Conservation (phyloP, 495 filamentous ascomycete genomes). For the Annulohypoxylon nitens region DNA sequence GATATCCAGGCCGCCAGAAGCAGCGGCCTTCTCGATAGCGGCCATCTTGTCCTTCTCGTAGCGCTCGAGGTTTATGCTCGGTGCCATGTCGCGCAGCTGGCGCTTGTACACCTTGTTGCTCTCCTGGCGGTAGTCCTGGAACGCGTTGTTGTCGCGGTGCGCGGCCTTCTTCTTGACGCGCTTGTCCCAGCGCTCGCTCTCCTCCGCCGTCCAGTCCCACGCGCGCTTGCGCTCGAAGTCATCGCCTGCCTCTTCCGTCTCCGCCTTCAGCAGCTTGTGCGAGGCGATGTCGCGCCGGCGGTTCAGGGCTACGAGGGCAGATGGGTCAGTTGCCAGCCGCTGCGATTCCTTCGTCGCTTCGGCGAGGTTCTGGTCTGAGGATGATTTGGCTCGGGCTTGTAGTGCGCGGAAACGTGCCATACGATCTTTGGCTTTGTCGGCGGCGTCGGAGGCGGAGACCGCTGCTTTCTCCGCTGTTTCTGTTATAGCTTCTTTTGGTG, state of each 20-base stretch:
- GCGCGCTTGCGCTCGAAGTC: conserved; percentile 98
- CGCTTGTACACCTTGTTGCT: conserved; percentile 93
- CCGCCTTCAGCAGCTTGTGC: conserved; percentile 93
- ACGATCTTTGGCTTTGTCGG: conserved; percentile 67
- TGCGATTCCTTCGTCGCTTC: conserved; percentile 87
- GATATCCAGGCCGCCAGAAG: conserved; percentile 84
- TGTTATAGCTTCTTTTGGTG: conserved; percentile 9
- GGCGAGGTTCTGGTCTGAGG: conserved; percentile 81
- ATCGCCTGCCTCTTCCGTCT: conserved; percentile 83
- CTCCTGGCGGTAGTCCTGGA: conserved; percentile 89
- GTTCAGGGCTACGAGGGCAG: conserved; percentile 75
- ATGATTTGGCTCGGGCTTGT: conserved; percentile 84
- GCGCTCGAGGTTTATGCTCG: conserved; percentile 79
- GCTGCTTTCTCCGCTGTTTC: conserved; percentile 25
- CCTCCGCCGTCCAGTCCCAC: conserved; percentile 98
- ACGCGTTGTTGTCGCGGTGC: conserved; percentile 86
- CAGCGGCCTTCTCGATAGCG: conserved; percentile 84
- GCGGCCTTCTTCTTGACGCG: conserved; percentile 86
- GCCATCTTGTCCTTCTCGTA: conserved; percentile 89
- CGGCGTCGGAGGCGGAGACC: conserved; percentile 51
- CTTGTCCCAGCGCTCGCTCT: conserved; percentile 93
- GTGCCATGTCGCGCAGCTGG: conserved; percentile 79
- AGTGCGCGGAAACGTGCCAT: conserved; percentile 84
- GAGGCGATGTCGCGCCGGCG: conserved; percentile 87
- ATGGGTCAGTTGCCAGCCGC: conserved; percentile 80